phyloP scores from a whole-genome alignment of 2,329 filamentous ascomycete species.

The Talaromyces sp. region DNA sequence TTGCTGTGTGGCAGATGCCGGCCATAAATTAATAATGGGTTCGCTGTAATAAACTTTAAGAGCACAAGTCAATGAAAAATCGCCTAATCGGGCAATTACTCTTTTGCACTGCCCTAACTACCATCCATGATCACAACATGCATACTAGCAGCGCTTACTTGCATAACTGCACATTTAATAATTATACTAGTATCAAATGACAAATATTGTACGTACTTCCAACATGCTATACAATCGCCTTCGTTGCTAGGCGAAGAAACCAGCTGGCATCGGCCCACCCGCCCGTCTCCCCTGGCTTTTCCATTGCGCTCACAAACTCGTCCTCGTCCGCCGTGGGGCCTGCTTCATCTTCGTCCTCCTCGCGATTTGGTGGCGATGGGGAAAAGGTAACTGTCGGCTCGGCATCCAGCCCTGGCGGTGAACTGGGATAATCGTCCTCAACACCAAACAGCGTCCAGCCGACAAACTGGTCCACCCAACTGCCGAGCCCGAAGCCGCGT shows the following conservation, averaged over 20 bases:
- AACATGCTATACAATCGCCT: constrained; percentile 14
- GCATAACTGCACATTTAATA: neutral
- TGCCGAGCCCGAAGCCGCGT: constrained; percentile 51
- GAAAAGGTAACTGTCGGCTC: neutral
- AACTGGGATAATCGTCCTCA: constrained; percentile 40
- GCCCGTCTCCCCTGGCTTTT: constrained; percentile 35
- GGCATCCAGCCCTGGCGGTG: neutral
- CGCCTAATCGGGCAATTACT: neutral
- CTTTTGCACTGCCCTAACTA: neutral
- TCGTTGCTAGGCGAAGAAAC: constrained; percentile 49
- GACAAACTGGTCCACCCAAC: constrained; percentile 54
- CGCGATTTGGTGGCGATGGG: constrained; percentile 14
- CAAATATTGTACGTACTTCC: too few relatives aligned
- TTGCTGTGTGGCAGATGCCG: neutral
- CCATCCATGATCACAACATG: neutral
- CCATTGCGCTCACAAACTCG: constrained; percentile 15
- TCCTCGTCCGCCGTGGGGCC: constrained; percentile 13
- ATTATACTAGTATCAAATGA: neutral
- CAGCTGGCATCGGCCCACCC: constrained; percentile 57
- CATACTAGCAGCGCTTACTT: neutral
- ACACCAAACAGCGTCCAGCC: constrained; percentile 53
- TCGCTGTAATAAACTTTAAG: too few relatives aligned
- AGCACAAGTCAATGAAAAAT: too few relatives aligned
- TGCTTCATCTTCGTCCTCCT: constrained; percentile 20
- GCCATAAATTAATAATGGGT: neutral